Evolutionary conservation across 805 yeast genomes (phyloP).

Genomic region (Saccharomycopsis microspora): DNA sequence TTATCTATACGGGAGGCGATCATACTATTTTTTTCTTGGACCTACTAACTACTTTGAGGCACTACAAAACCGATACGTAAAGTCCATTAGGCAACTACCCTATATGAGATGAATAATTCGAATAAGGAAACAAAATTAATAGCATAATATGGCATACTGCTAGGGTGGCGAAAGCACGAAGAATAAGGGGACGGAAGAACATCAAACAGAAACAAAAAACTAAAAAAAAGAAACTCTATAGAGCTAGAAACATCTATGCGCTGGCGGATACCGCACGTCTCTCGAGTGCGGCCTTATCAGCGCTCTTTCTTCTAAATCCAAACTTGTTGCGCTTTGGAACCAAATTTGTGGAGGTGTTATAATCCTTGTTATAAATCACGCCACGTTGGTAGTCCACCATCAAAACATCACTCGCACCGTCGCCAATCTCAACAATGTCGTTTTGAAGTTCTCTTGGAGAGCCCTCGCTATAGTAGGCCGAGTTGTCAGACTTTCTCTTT

Average conservation of each 20-base stretch:
- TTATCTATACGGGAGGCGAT: background rate
- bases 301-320: conserved; percentile 9
- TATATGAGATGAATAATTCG: too few species aligned
- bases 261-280: conserved; percentile 7
- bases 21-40: too few species aligned
- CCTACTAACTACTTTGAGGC: too few species aligned
- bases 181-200: background rate
- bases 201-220: background rate
- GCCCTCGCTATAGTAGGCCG: background rate
- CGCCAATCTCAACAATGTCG: background rate
- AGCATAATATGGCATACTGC: too few species aligned
- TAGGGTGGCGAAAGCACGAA: too few species aligned
- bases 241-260: background rate
- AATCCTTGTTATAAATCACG: conserved; percentile 14
- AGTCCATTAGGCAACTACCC: too few species aligned
- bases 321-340: conserved; percentile 6
- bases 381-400: conserved; percentile 14
- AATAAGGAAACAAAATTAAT: too few species aligned
- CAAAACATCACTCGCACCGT: conserved; percentile 10
- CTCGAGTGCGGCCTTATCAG: conserved; percentile 2
- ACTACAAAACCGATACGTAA: too few species aligned
- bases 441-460: background rate
- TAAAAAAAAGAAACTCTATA: background rate
- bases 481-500: background rate
- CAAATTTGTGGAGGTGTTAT: conserved; percentile 7